Evolutionary conservation across 2,329 filamentous ascomycete genomes (phyloP).

Genomic region (Pseudocercospora cruenta): DNA sequence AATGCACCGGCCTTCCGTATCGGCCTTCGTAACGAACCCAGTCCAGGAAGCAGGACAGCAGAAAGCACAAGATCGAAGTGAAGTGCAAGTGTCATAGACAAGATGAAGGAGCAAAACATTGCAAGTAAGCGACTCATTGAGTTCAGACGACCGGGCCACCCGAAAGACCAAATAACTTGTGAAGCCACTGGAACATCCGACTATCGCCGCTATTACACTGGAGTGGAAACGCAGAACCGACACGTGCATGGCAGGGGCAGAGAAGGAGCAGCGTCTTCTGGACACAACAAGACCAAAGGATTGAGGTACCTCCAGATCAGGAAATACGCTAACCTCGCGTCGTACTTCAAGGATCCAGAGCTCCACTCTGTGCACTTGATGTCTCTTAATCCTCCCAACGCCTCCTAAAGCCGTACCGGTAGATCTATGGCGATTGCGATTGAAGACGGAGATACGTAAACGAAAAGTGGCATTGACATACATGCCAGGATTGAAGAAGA

Average conservation of each 20-base stretch:
- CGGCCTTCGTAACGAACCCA: background rate
- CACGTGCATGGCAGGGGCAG: background rate
- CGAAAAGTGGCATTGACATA: background rate
- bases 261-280: background rate
- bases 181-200: no score
- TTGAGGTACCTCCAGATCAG: background rate
- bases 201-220: background rate
- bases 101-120: no score
- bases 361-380: background rate
- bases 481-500: background rate
- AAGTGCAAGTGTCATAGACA: no score
- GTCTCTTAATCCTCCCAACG: background rate
- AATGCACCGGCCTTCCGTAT: background rate
- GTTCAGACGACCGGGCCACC: no score
- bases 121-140: no score
- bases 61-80: background rate
- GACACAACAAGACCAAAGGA: background rate
- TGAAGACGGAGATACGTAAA: background rate
- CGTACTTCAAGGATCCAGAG: background rate
- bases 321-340: conserved; percentile 11
- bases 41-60: background rate
- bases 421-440: background rate
- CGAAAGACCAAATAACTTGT: no score
- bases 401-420: background rate
- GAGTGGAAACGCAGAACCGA: background rate